phyloP scores from a whole-genome alignment of 2,329 filamentous ascomycete genomes.

The Talaromyces sp. region DNA sequence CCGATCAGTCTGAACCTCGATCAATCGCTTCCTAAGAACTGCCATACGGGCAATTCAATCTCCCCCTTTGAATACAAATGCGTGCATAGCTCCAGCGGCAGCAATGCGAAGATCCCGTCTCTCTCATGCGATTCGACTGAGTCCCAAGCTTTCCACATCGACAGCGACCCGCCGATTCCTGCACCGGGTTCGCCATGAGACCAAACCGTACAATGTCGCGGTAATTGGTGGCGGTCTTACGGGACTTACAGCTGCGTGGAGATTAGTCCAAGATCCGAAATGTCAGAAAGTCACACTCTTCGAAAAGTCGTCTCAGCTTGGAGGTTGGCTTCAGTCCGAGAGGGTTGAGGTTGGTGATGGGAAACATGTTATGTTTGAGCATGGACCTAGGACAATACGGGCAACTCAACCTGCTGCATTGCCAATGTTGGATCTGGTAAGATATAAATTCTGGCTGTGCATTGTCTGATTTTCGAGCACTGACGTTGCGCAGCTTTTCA shows the following conservation, averaged over 20 bases:
- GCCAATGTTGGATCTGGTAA: slow-evolving; percentile 68
- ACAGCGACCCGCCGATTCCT: slow-evolving; percentile 20
- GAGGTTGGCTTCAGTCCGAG: slow-evolving; percentile 79
- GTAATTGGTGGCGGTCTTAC: slow-evolving; percentile 80
- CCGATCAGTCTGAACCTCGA: not conserved
- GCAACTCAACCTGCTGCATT: slow-evolving; percentile 57
- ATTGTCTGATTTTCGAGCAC: not conserved
- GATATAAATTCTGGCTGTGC: not conserved
- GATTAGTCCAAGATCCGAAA: slow-evolving; percentile 66
- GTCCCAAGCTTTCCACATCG: slow-evolving; percentile 9
- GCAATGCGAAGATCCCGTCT: slow-evolving; percentile 21
- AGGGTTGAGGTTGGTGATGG: slow-evolving; percentile 56
- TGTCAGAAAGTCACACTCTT: slow-evolving; percentile 73
- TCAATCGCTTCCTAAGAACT: not conserved
- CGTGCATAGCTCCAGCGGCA: slow-evolving; percentile 11
- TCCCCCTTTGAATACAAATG: not conserved
- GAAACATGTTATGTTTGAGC: slow-evolving; percentile 70
- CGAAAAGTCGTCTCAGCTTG: slow-evolving; percentile 66
- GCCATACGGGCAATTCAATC: not conserved
- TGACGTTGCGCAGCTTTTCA: slow-evolving; percentile 48
- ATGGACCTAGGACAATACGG: slow-evolving; percentile 74
- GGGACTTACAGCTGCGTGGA: slow-evolving; percentile 74
- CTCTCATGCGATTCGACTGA: slow-evolving; percentile 22
- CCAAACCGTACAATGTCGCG: slow-evolving; percentile 51
- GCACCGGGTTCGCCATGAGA: slow-evolving; percentile 17